Evolutionary conservation across 208 protist genomes (phyloP), one percentile per base, ranked within the genome.

Genomic region (Crithidia sp.): DNA sequence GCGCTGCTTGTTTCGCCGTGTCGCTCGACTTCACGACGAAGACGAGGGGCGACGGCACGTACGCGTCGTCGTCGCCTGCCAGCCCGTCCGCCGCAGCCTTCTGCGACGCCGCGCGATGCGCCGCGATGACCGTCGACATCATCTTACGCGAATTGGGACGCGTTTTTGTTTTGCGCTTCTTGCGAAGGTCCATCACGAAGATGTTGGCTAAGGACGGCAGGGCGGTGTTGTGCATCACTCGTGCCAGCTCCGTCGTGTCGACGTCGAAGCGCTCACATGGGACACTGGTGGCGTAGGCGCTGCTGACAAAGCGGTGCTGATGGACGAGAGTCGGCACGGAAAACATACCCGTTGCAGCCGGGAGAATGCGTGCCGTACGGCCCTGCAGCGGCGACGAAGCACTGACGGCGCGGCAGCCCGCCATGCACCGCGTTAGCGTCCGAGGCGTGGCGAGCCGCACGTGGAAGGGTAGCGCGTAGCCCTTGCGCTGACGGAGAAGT

Each of bases 11-110:
- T 63, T 71, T 74, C 59, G 44, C 39, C 14, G 79, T 61, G 19
- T 83, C 67, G 13, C 75, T 62, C 16, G 74, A 72, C 58, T 64
- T 79, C 7, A 83, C 58, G 2, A 78, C 43, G 45, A 83, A 73
- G 8, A 83, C 61, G 4, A 80, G 54, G 6, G 68, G 74, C 2
- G 79, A 66, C 19, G 60, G 54, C 47, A 59, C 43, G 62, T 47
- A 49, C 50, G 55, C 28, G 10, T 17, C 62, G 49, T 19, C 44
- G 55, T 54, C 60, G 45, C 7, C 45, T 7, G 12, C 12, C 45
- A 14, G 45, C 13, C 28, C 49, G 47, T 55, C 67, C 19, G 36
- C 67, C 55, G 7, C 37, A 4, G 67, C 67, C 37, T 67, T 68
- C 67, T 47, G 45, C 50, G 52, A 62, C 74, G 70, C 74, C 3